Percentiles rank a stretch among this genome's conserved stretches.
Conservation (phyloP, 192 early-diverging fungal species). For the Anaeromyces robustus region DNA sequence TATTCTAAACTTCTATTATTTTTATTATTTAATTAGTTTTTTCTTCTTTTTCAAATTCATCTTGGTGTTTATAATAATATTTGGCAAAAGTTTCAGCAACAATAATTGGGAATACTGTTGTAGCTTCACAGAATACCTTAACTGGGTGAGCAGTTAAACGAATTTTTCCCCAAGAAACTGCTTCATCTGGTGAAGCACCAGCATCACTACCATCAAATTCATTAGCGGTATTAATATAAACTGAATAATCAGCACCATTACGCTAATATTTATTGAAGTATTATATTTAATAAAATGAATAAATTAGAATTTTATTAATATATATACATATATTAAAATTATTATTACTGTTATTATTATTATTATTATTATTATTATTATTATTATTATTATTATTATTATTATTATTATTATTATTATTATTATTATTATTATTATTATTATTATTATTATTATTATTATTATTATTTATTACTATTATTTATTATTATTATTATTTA, state of each 20-base stretch:
- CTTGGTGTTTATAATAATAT: neutral
- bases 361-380: neutral
- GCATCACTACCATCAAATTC: constrained; percentile 98
- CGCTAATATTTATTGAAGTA: constrained; percentile 25
- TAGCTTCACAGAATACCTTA: constrained; percentile 89
- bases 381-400: neutral
- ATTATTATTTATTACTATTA: no score
- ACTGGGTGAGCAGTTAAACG: constrained; percentile 58
- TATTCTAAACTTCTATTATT: no score
- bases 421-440: neutral
- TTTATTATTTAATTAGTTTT: neutral
- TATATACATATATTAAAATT: neutral
- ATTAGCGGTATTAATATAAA: constrained; percentile 93
- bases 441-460: neutral
- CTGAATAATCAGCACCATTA: constrained; percentile 92
- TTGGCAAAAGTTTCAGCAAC: constrained; percentile 92
- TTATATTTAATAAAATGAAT: neutral
- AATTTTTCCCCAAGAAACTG: constrained; percentile 98
- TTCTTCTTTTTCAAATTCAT: neutral
- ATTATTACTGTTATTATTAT: neutral
- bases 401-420: neutral
- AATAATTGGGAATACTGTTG: constrained; percentile 81
- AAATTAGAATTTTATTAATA: neutral
- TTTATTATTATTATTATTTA: no score
- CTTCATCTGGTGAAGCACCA: constrained; percentile 93